A percentile compares a stretch with the other conserved stretches of the same genome.
phyloP scores from a whole-genome alignment of 208 protist genomes.

The Crithidia thermophila region DNA sequence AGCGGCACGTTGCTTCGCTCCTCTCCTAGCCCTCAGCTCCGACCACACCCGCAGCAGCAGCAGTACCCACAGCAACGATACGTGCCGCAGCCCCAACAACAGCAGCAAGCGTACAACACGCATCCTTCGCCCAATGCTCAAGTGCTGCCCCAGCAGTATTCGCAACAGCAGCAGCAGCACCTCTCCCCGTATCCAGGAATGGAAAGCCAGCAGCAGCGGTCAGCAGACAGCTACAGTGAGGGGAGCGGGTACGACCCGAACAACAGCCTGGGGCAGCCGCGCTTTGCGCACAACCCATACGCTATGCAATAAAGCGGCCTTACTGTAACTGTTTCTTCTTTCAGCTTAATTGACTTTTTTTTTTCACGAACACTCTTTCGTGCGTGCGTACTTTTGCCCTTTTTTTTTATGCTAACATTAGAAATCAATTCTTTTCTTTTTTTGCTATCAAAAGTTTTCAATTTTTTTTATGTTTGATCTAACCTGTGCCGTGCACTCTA shows the following conservation, averaged over 20 bases:
- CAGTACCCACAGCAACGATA: constrained; percentile 10
- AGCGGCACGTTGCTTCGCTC: constrained; percentile 21
- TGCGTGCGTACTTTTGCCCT: constrained; percentile 6
- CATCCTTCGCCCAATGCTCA: too few species aligned
- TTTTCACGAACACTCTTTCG: background rate
- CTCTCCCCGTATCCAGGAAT: background rate
- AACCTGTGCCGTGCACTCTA: too few species aligned
- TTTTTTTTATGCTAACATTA: too few species aligned
- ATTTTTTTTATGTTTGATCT: too few species aligned
- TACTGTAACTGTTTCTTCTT: background rate
- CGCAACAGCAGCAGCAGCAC: constrained; percentile 12
- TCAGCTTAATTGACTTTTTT: too few species aligned
- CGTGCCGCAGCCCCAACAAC: constrained; percentile 17
- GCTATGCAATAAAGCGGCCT: constrained; percentile 16
- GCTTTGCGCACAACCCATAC: constrained; percentile 44
- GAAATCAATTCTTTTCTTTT: too few species aligned
- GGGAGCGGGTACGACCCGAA: constrained; percentile 14
- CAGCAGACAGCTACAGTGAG: constrained; percentile 7
- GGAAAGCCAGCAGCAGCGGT: constrained; percentile 10
- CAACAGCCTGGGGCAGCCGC: constrained; percentile 11
- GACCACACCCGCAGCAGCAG: constrained; percentile 14
- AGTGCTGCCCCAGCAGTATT: background rate
- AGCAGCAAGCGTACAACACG: constrained; percentile 3
- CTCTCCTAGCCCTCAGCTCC: constrained; percentile 4
- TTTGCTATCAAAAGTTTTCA: too few species aligned